Evolutionary conservation across 768 basidiomycete genomes (phyloP).

Genomic region (Rubroboletus pulcherrimus): DNA sequence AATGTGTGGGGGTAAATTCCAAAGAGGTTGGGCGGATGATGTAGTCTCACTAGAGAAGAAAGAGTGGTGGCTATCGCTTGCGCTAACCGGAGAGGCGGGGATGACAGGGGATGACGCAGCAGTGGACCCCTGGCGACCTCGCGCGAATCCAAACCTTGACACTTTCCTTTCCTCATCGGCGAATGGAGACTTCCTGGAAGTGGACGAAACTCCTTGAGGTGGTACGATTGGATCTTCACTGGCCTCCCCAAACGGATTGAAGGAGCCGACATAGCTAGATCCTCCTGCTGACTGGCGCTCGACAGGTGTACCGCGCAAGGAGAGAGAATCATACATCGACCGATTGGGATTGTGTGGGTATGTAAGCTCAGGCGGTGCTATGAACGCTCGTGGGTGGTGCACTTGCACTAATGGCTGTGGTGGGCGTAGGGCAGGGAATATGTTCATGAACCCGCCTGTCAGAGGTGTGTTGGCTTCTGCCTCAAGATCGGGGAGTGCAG

Average conservation of each 20-base stretch:
- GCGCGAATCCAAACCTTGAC: constrained; percentile 79
- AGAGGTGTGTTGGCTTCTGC: constrained; percentile 51
- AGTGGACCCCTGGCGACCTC: constrained; percentile 60
- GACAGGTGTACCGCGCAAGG: constrained; percentile 36
- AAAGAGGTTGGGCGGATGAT: constrained; percentile 39
- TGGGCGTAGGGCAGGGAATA: constrained; percentile 61
- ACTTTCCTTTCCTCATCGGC: constrained; percentile 63
- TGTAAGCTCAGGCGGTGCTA: constrained; percentile 52
- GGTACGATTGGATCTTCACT: constrained; percentile 43
- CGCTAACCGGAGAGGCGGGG: constrained; percentile 51
- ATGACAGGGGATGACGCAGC: constrained; percentile 57
- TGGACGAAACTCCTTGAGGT: constrained; percentile 29
- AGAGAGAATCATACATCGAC: constrained; percentile 54
- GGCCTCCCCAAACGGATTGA: constrained; percentile 75
- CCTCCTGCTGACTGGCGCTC: constrained; percentile 46
- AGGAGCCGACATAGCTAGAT: constrained; percentile 65
- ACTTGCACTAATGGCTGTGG: constrained; percentile 19
- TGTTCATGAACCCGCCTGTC: constrained; percentile 61
- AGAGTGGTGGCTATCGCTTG: constrained; percentile 46
- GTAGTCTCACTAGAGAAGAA: constrained; percentile 42
- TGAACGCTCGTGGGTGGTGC: constrained; percentile 32
- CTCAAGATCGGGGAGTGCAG: constrained; percentile 47
- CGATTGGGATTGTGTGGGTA: constrained; percentile 47
- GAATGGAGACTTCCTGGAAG: constrained; percentile 37
- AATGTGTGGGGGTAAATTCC: constrained; percentile 41